Percentiles rank a stretch among this genome's conserved stretches.
phyloP scores from a whole-genome alignment of 1,139 yeast species.

The Geotrichum citri-aurantii region DNA sequence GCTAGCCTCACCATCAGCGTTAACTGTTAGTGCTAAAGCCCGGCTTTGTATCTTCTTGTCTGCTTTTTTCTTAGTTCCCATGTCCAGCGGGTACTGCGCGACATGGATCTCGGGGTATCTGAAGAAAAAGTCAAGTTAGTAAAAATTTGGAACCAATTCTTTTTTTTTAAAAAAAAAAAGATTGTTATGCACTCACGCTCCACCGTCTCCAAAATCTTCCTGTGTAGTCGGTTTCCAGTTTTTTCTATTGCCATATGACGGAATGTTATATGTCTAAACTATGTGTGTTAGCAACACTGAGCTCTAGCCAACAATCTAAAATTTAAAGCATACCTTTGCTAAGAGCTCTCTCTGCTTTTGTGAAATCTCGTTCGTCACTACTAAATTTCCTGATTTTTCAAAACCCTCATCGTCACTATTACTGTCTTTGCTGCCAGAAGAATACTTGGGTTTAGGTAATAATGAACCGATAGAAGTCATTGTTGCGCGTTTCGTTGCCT shows the following conservation, averaged over 20 bases:
- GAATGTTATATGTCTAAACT: conserved; percentile 21
- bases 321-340: conserved; percentile 10
- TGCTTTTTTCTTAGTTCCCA: conserved; percentile 28
- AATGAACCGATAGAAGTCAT: conserved; percentile 24
- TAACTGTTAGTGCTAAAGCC: conserved; percentile 34
- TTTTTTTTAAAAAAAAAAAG: not conserved
- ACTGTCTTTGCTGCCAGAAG: conserved; percentile 11
- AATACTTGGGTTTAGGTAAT: conserved; percentile 27
- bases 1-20: conserved; percentile 33
- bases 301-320: not conserved
- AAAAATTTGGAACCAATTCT: too few species aligned
- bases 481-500: not conserved
- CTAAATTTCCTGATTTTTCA: not conserved
- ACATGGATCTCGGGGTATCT: conserved; percentile 34
- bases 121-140: not conserved
- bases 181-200: conserved; percentile 27
- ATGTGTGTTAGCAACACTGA: not conserved
- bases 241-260: conserved; percentile 33
- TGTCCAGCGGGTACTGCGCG: conserved; percentile 35
- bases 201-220: conserved; percentile 37
- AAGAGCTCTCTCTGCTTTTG: conserved; percentile 15
- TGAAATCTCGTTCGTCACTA: not conserved
- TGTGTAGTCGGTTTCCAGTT: conserved; percentile 30
- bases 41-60: conserved; percentile 19
- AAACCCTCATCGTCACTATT: not conserved